phyloP scores from a whole-genome alignment of 768 basidiomycete species.

The Auriscalpium orientale region DNA sequence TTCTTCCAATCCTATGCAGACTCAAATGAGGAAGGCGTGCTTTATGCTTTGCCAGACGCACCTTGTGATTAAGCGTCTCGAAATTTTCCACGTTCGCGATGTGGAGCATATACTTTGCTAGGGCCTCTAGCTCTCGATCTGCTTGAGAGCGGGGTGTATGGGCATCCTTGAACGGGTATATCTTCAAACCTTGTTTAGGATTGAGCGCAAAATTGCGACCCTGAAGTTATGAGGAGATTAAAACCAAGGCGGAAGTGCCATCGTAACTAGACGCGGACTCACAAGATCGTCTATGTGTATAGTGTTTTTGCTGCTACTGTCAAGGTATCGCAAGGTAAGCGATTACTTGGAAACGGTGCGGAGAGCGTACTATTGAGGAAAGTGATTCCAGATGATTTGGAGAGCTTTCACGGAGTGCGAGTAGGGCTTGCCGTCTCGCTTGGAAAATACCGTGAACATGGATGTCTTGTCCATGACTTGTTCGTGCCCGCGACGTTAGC shows the following conservation, averaged over 20 bases:
- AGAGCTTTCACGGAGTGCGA: constrained; percentile 77
- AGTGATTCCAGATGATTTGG: constrained; percentile 82
- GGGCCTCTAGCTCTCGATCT: constrained; percentile 62
- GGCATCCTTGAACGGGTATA: constrained; percentile 73
- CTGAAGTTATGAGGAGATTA: background rate
- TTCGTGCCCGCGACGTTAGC: constrained; percentile 3
- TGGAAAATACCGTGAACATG: constrained; percentile 85
- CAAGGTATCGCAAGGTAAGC: background rate
- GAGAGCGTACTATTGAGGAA: constrained; percentile 59
- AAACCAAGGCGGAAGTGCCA: constrained; percentile 1
- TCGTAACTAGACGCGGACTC: constrained; percentile 14
- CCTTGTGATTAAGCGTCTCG: constrained; percentile 58
- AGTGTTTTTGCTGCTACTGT: constrained; percentile 61
- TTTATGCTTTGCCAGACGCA: constrained; percentile 22
- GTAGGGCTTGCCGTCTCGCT: constrained; percentile 65
- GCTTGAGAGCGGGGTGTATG: constrained; percentile 55
- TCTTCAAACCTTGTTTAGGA: constrained; percentile 76
- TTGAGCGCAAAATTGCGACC: constrained; percentile 82
- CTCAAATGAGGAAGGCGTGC: background rate
- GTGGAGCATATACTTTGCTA: constrained; percentile 58
- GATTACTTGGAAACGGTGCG: background rate
- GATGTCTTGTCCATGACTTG: constrained; percentile 76
- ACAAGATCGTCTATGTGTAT: constrained; percentile 86
- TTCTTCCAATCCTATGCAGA: constrained; percentile 28
- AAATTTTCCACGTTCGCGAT: constrained; percentile 58